These are phyloP conservation scores for Lophium mytilinum DNA, from an alignment of 495 filamentous ascomycete genomes.

Conservation along the genomic window DNA sequence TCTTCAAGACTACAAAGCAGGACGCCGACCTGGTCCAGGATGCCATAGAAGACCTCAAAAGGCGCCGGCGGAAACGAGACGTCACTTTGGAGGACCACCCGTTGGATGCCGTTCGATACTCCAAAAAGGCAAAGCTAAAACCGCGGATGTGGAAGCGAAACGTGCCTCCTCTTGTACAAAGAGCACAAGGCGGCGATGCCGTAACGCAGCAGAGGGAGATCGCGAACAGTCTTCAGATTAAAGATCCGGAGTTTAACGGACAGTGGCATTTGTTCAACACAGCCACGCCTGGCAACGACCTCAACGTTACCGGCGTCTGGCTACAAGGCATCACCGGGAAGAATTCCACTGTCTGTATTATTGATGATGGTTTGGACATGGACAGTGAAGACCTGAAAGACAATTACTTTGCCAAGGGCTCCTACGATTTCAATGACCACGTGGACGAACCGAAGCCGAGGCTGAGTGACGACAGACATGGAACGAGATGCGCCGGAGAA, in stretches of 20 bases:
- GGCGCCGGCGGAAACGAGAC: constrained; percentile 52
- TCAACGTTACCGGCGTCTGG: constrained; percentile 93
- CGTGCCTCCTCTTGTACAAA: constrained; percentile 32
- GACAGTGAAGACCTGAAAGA: constrained; percentile 87
- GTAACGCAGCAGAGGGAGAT: constrained; percentile 53
- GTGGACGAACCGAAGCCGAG: constrained; percentile 67
- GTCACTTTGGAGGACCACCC: constrained; percentile 44
- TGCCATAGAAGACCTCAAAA: constrained; percentile 49
- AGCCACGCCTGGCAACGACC: constrained; percentile 72
- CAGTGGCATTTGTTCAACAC: constrained; percentile 96
- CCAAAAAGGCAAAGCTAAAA: constrained; percentile 71
- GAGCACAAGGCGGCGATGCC: constrained; percentile 32
- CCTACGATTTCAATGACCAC: constrained; percentile 92
- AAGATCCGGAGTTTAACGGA: constrained; percentile 81
- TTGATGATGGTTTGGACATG: constrained; percentile 96
- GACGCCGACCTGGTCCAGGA: constrained; percentile 54
- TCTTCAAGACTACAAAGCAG: constrained; percentile 64
- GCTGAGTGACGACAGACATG: constrained; percentile 75
- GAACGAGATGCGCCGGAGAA: constrained; percentile 91
- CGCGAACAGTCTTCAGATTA: constrained; percentile 57
- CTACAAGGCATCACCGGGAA: constrained; percentile 83
- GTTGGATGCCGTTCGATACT: constrained; percentile 67
- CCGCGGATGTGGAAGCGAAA: constrained; percentile 67
- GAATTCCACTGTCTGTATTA: constrained; percentile 82
- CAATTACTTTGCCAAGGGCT: constrained; percentile 86